A percentile compares a stretch with the other conserved stretches of the same genome.
These are phyloP conservation scores for Saraca asoca DNA, from an alignment of 331 rosid species.

Conservation along the genomic window DNA sequence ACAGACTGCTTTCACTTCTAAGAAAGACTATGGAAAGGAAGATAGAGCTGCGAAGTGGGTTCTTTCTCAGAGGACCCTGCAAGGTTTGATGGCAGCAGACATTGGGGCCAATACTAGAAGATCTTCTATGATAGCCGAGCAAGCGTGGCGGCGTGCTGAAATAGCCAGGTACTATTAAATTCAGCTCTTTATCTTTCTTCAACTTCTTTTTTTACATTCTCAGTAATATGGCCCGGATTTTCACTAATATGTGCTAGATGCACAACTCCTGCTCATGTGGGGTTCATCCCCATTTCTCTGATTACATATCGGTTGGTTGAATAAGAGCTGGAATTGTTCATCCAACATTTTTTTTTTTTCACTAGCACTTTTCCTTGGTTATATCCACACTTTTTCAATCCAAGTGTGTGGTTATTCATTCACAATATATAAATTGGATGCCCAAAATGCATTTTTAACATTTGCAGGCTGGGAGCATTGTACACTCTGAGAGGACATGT, in stretches of 20 bases:
- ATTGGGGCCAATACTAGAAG: constrained; percentile 40
- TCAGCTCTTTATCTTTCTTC: background rate
- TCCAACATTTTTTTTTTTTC: too few species aligned
- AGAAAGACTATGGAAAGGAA: constrained; percentile 78
- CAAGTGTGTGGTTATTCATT: too few species aligned
- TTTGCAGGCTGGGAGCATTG: constrained; percentile 71
- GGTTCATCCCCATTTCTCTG: too few species aligned
- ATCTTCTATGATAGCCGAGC: constrained; percentile 68
- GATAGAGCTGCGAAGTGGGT: constrained; percentile 62
- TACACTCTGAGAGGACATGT: constrained; percentile 79
- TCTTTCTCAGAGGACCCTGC: constrained; percentile 71
- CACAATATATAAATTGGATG: background rate
- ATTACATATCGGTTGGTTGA: too few species aligned
- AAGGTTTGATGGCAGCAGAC: constrained; percentile 51
- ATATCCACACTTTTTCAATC: too few species aligned
- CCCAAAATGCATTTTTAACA: constrained; percentile 3
- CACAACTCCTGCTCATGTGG: too few species aligned
- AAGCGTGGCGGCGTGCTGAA: constrained; percentile 80
- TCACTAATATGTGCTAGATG: too few species aligned
- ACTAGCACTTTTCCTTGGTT: too few species aligned
- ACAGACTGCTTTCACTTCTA: constrained; percentile 78
- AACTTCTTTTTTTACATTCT: too few species aligned
- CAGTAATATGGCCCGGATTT: too few species aligned
- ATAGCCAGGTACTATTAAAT: constrained; percentile 61
- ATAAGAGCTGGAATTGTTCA: too few species aligned